phyloP scores from a whole-genome alignment of 495 filamentous ascomycete genomes.

The Penicillium cinerascens region DNA sequence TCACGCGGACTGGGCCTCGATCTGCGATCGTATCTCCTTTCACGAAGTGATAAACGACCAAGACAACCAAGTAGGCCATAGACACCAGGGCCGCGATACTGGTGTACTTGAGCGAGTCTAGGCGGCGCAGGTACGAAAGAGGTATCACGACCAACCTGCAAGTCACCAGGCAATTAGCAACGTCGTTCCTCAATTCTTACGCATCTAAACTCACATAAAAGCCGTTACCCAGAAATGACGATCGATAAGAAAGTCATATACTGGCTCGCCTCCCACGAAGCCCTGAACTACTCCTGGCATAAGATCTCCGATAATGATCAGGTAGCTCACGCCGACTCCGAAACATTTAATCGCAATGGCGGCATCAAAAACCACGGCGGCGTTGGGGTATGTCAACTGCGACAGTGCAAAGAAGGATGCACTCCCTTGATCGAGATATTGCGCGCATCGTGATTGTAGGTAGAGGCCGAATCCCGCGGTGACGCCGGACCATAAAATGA shows the following conservation, averaged over 20 bases:
- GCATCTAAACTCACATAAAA: constrained; percentile 65
- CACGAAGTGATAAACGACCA: constrained; percentile 87
- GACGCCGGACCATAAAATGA: constrained; percentile 86
- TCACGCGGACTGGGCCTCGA: constrained; percentile 65
- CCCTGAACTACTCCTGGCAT: constrained; percentile 93
- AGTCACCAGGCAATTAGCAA: constrained; percentile 7
- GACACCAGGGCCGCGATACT: constrained; percentile 87
- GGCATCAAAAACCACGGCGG: constrained; percentile 90
- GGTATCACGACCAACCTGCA: constrained; percentile 90
- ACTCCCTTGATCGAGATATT: constrained; percentile 81
- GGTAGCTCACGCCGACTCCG: constrained; percentile 91
- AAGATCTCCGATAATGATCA: constrained; percentile 97
- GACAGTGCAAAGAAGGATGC: constrained; percentile 89
- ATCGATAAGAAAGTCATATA: constrained; percentile 71
- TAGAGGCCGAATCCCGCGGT: constrained; percentile 93
- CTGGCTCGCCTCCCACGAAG: constrained; percentile 58
- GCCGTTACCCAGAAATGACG: constrained; percentile 97
- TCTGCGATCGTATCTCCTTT: constrained; percentile 71
- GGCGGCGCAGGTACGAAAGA: constrained; percentile 79
- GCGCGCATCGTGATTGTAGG: constrained; percentile 85
- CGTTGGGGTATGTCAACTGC: constrained; percentile 94
- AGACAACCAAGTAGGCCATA: constrained; percentile 87
- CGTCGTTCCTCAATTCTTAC: not conserved
- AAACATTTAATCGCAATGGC: constrained; percentile 98
- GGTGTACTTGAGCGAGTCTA: constrained; percentile 97